Conservation (phyloP, 2,329 filamentous ascomycete genomes). For the Aspergillus sojae region DNA sequence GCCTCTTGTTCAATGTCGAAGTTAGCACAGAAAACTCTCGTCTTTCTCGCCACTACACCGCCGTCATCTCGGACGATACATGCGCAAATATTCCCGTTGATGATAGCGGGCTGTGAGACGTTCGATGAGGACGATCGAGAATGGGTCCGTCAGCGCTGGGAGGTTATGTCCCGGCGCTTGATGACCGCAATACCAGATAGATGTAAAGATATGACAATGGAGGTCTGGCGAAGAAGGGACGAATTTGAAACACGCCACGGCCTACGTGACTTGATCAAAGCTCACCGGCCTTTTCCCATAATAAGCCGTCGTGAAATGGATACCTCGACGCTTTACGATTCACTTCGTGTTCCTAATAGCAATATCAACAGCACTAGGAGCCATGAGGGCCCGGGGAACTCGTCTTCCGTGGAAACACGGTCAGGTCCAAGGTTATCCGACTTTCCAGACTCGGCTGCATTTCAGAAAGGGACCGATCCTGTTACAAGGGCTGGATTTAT, state of each 20-base stretch:
- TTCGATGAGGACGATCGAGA: neutral
- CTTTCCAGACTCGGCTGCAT: neutral
- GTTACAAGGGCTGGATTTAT: slow-evolving; percentile 4
- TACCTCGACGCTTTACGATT: neutral
- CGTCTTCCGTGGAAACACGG: neutral
- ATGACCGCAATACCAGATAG: neutral
- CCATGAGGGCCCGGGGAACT: neutral
- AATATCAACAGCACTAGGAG: neutral
- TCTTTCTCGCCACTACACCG: neutral
- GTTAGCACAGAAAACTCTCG: neutral
- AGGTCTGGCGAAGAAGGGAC: neutral
- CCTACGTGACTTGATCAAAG: neutral
- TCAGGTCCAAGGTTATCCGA: neutral
- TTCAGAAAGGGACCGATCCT: neutral
- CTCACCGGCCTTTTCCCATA: neutral
- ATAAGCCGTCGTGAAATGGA: neutral
- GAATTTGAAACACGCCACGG: neutral
- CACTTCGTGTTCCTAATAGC: neutral
- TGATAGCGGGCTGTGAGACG: neutral
- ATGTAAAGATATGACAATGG: neutral
- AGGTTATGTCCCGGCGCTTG: neutral
- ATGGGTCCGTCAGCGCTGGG: neutral
- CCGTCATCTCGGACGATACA: neutral
- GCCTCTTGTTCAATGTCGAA: neutral
- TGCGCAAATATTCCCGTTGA: neutral